phyloP scores from a whole-genome alignment of 495 filamentous ascomycete genomes.

The Talaromyces trachyspermus region DNA sequence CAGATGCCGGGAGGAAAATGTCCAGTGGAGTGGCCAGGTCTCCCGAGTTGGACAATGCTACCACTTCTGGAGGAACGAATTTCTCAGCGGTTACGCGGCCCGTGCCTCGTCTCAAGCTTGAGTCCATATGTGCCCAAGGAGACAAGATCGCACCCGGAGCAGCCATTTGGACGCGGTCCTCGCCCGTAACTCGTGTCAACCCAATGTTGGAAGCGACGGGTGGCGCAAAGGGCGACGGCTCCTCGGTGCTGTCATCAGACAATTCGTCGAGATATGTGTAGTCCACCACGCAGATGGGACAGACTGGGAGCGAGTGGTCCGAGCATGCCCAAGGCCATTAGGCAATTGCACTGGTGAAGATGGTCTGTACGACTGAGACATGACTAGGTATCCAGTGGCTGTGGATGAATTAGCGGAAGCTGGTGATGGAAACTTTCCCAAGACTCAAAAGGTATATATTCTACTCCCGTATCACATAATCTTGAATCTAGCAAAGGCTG shows the following conservation, averaged over 20 bases:
- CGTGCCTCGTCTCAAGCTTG: constrained; percentile 14
- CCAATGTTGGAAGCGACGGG: neutral
- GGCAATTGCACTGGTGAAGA: constrained; percentile 14
- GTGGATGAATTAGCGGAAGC: too few relatives aligned
- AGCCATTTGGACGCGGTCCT: neutral
- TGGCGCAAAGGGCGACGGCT: neutral
- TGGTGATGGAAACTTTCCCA: too few relatives aligned
- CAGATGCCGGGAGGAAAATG: constrained; percentile 13
- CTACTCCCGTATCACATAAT: too few relatives aligned
- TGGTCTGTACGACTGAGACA: too few relatives aligned
- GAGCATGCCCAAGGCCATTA: constrained; percentile 19
- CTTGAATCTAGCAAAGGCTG: too few relatives aligned
- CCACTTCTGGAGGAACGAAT: constrained; percentile 18
- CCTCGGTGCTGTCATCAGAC: neutral
- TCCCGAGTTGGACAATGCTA: neutral
- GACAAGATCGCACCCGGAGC: neutral
- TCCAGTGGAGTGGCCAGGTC: constrained; percentile 9
- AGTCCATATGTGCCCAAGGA: neutral
- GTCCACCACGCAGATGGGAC: constrained; percentile 16
- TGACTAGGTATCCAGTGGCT: too few relatives aligned
- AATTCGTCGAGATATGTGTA: constrained; percentile 20
- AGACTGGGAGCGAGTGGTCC: constrained; percentile 16
- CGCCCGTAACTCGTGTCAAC: neutral
- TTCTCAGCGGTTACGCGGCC: constrained; percentile 20
- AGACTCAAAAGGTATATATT: too few relatives aligned